These are phyloP conservation scores for Candida glucosophila DNA, from an alignment of 1,139 yeast genomes.

Conservation along the genomic window DNA sequence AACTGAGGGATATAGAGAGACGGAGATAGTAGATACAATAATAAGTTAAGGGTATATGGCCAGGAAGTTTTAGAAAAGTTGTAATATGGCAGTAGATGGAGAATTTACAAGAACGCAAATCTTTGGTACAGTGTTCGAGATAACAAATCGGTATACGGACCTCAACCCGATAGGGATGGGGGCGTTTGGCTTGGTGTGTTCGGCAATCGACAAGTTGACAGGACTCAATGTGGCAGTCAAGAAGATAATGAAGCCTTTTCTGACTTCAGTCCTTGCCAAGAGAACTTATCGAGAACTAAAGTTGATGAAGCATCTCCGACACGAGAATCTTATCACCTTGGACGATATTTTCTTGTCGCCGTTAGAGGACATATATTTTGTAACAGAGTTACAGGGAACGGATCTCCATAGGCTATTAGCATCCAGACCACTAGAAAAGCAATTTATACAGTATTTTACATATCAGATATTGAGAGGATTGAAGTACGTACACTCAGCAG, in stretches of 20 bases:
- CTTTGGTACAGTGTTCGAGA: constrained; percentile 88
- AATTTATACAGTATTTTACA: constrained; percentile 90
- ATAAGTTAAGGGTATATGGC: too few relatives aligned
- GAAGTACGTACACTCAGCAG: constrained; percentile 85
- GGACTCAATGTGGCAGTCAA: constrained; percentile 94
- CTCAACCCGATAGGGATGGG: constrained; percentile 99
- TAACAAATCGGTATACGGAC: constrained; percentile 84
- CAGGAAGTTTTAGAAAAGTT: not conserved
- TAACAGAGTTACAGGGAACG: constrained; percentile 93
- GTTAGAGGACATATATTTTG: constrained; percentile 92
- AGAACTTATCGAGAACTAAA: constrained; percentile 94
- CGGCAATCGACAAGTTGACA: constrained; percentile 87
- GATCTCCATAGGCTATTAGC: constrained; percentile 87
- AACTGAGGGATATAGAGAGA: too few relatives aligned
- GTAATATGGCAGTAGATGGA: constrained; percentile 30
- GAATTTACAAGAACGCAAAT: constrained; percentile 48
- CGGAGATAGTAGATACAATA: too few relatives aligned
- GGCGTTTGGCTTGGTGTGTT: constrained; percentile 95
- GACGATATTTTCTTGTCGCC: constrained; percentile 95
- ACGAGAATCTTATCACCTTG: constrained; percentile 86
- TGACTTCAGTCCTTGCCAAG: constrained; percentile 90
- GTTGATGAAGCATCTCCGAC: constrained; percentile 84
- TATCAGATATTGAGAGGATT: constrained; percentile 91
- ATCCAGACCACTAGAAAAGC: constrained; percentile 89
- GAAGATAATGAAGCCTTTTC: constrained; percentile 95